Percentiles rank a stretch among this genome's conserved stretches.
Evolutionary conservation across 768 basidiomycete species (phyloP).

Genomic region (Strobilomyces confusus): DNA sequence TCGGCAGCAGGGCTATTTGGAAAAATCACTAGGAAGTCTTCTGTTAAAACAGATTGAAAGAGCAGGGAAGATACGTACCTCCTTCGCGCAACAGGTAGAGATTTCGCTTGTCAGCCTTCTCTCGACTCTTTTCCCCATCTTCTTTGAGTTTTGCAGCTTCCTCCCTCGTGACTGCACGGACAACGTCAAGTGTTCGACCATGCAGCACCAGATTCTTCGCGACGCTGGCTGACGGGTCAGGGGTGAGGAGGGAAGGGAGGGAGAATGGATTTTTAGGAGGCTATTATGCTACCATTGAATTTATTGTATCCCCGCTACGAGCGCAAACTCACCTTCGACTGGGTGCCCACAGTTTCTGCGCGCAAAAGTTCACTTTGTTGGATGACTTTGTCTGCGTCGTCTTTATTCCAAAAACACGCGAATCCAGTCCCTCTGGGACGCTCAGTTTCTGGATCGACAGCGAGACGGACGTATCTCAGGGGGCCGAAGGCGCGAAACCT

Average conservation of each 20-base stretch:
- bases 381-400: conserved; percentile 82
- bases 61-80: conserved; percentile 43
- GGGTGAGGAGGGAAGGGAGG: conserved; percentile 84
- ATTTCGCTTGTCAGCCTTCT: conserved; percentile 93
- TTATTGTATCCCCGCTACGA: background rate
- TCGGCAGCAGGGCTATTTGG: conserved; percentile 81
- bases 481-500: conserved; percentile 90
- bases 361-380: conserved; percentile 73
- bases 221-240: conserved; percentile 84
- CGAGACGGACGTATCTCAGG: conserved; percentile 88
- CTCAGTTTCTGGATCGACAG: conserved; percentile 76
- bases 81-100: conserved; percentile 96
- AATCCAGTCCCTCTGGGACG: conserved; percentile 95
- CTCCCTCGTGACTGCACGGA: conserved; percentile 86
- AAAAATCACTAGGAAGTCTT: conserved; percentile 66
- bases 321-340: conserved; percentile 29
- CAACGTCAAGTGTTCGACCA: conserved; percentile 88
- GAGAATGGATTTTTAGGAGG: conserved; percentile 82
- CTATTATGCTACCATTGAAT: conserved; percentile 27
- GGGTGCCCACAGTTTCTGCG: conserved; percentile 53
- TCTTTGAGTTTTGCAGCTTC: conserved; percentile 86
- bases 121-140: conserved; percentile 75
- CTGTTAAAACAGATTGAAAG: background rate
- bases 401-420: conserved; percentile 93
- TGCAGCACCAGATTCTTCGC: conserved; percentile 85